A percentile compares a stretch with the other conserved stretches of the same genome.
phyloP scores from a whole-genome alignment of 2,329 filamentous ascomycete genomes.

The Neodidymelliopsis sp. region DNA sequence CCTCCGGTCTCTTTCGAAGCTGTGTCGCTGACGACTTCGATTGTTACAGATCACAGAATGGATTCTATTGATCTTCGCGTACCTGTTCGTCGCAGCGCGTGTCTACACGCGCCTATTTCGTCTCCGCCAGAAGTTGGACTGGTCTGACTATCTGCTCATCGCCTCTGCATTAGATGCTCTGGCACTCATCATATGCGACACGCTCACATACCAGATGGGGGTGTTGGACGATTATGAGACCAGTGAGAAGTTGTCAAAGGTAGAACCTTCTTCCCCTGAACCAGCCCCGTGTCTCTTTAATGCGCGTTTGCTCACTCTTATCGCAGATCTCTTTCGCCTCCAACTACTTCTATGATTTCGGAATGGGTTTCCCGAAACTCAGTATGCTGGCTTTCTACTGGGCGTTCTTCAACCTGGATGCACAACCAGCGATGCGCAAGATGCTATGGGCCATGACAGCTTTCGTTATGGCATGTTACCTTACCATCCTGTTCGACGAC shows the following conservation, averaged over 20 bases:
- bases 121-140: constrained; percentile 24
- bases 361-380: constrained; percentile 36
- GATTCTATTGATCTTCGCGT: constrained; percentile 27
- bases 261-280: not conserved
- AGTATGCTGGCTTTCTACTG: constrained; percentile 37
- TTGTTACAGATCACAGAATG: constrained; percentile 28
- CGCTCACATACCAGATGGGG: constrained; percentile 27
- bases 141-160: constrained; percentile 27
- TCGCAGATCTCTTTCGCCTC: constrained; percentile 31
- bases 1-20: not conserved
- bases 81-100: constrained; percentile 28
- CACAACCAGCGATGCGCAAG: constrained; percentile 29
- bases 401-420: constrained; percentile 29
- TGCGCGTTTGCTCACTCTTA: not conserved
- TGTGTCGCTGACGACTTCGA: not conserved
- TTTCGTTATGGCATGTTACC: constrained; percentile 29
- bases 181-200: constrained; percentile 29
- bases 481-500: constrained; percentile 32
- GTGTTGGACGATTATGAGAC: constrained; percentile 29
- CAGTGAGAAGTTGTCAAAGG: constrained; percentile 29
- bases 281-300: too few relatives aligned
- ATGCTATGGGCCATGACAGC: constrained; percentile 30
- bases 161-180: constrained; percentile 23
- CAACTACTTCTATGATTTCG: constrained; percentile 36
- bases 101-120: constrained; percentile 25